A percentile compares a stretch with the other conserved stretches of the same genome.
Conservation (phyloP, 106 monocot species). For the Dendrobium huoshanense region DNA sequence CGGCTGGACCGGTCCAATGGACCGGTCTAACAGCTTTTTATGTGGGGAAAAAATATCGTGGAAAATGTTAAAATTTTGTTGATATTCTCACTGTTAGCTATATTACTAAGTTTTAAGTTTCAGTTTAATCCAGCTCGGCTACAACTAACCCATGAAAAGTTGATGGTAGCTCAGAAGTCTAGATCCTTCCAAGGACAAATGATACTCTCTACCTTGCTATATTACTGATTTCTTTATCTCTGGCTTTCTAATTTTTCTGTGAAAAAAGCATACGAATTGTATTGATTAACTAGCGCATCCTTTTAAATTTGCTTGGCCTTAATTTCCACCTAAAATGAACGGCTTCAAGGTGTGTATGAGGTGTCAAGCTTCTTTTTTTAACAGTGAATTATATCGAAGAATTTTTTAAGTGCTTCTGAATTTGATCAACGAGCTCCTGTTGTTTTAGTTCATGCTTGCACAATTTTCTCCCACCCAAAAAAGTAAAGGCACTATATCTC, state of each 20-base stretch:
- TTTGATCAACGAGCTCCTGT: too few relatives aligned
- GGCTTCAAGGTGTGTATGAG: not conserved
- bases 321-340: not conserved
- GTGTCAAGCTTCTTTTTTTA: not conserved
- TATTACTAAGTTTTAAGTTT: too few relatives aligned
- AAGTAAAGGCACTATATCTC: too few relatives aligned
- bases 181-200: not conserved
- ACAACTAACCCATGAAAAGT: not conserved
- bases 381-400: not conserved
- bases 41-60: too few relatives aligned
- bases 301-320: not conserved
- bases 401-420: not conserved
- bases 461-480: too few relatives aligned
- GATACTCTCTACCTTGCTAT: not conserved
- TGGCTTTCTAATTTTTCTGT: not conserved
- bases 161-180: not conserved
- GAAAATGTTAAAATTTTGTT: too few relatives aligned
- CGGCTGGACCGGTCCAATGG: too few relatives aligned
- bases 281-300: not conserved
- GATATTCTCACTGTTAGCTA: too few relatives aligned
- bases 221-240: not conserved
- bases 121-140: not conserved
- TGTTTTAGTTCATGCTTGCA: too few relatives aligned
- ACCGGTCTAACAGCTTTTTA: too few relatives aligned
- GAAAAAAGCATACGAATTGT: not conserved